Evolutionary conservation across 345 rosid genomes (phyloP).

Genomic region (Camelina laxa): DNA sequence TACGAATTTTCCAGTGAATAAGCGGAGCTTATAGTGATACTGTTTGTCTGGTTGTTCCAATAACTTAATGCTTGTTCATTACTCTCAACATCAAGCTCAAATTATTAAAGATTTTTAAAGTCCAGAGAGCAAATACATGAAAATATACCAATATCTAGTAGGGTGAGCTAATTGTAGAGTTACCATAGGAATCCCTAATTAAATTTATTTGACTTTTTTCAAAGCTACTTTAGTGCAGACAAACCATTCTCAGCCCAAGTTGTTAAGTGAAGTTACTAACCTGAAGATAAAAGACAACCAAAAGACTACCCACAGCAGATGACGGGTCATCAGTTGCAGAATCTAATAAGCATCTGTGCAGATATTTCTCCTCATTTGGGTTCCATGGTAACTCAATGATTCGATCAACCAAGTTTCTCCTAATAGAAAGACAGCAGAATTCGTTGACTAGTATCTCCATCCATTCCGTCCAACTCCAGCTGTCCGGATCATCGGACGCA

Average conservation of each 20-base stretch:
- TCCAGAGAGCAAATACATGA: conserved; percentile 1
- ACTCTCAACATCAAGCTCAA: conserved; percentile 19
- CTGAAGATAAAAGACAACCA: conserved; percentile 90
- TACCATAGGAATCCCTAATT: neutral
- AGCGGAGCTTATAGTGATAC: neutral
- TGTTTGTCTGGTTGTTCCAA: neutral
- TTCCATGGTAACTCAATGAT: conserved; percentile 96
- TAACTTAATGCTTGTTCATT: conserved; percentile 3
- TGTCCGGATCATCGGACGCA: conserved; percentile 49
- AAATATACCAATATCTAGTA: neutral
- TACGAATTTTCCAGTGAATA: neutral
- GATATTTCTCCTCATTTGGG: conserved; percentile 81
- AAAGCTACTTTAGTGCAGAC: conserved; percentile 17
- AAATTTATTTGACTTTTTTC: conserved; percentile 13
- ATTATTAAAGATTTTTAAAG: conserved; percentile 1
- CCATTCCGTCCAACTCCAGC: conserved; percentile 75
- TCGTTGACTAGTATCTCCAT: conserved; percentile 83
- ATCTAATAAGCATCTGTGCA: conserved; percentile 81
- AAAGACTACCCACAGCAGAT: conserved; percentile 72
- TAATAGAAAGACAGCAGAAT: conserved; percentile 85
- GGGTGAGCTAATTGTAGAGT: neutral
- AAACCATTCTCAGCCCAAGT: conserved; percentile 8
- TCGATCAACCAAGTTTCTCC: conserved; percentile 82
- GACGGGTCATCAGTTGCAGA: conserved; percentile 77
- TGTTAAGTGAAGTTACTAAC: conserved; percentile 48